Base-by-base conservation (phyloP, 352 stramenopile genomes). In the Phytophthora aleatoria region DNA sequence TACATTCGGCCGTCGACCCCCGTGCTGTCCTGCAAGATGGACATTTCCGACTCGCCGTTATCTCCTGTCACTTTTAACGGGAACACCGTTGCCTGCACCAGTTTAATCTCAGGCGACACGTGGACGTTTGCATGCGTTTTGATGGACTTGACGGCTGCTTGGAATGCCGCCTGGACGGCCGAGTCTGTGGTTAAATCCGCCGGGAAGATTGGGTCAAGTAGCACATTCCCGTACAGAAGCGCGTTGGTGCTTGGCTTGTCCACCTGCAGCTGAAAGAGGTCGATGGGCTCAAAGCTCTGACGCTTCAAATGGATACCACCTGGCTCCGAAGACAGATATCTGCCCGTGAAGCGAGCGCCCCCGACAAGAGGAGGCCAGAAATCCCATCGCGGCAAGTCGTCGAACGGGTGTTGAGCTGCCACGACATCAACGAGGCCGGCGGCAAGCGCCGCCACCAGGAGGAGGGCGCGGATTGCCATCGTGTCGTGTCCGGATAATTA, bases 191-290 rank as follows among this genome's bases (percentile, higher is more conserved):
- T 64, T 1, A 68, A 5, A 30, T 72, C 58, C 1, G 59, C 31
- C 10, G 67, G 61, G 12, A 72, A 81, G n/a, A 73, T 61, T 0
- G 81, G 79, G 3, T 74, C 44, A 11, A 89, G 68, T 16, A 94
- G 48, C 0, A 93, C 64, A 42, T 68, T 89, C 2, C 86, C 84
- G 50, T 91, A 94, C 6, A 90, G 53, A 24, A 93, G 56, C n/a
- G 35, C 48, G 35, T 89, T 89, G 2, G 45, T 58, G 6, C 15
- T 57, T 36, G 30, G 56, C 52, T 42, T 66, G 51, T 67, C 30
- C 8, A 57, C 24, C 30, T 70, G 51, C 47, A 87, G 64, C 33
- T 76, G 59, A 54, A 94, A 93, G 31, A 90, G 76, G 51, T 95
- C 77, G 11, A 91, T 71, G 12, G 71, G 49, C 15, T 71, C 57